Evolutionary conservation across 768 basidiomycete species (phyloP).

Genomic region (Mycena leptocephala): DNA sequence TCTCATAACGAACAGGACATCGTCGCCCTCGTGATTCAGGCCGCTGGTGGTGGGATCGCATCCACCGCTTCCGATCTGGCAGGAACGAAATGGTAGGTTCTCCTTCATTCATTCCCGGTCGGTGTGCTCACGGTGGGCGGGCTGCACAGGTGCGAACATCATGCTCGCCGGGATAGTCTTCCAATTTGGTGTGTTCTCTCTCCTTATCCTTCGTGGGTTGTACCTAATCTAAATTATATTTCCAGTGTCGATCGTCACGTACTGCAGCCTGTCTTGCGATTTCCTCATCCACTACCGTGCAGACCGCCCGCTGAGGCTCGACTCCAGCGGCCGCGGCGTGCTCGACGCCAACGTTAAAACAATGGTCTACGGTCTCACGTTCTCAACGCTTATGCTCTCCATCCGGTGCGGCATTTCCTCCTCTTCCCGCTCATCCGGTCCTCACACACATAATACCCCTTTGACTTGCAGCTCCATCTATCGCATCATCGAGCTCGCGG

Average conservation of each 20-base stretch:
- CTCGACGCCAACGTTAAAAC: background rate
- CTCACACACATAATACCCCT: background rate
- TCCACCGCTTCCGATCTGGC: background rate
- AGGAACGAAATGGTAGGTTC: background rate
- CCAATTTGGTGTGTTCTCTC: conserved; percentile 1
- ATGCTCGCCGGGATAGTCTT: conserved; percentile 33
- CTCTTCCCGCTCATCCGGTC: background rate
- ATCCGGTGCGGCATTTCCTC: background rate
- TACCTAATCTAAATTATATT: background rate
- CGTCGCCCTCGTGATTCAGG: background rate
- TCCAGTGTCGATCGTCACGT: background rate
- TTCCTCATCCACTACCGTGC: background rate
- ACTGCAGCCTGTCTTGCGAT: background rate
- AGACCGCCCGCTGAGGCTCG: background rate
- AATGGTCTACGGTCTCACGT: background rate
- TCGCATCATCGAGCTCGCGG: background rate
- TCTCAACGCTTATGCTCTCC: background rate
- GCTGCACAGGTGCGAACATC: background rate
- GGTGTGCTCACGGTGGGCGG: too few species aligned
- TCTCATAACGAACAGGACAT: background rate
- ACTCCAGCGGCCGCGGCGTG: background rate
- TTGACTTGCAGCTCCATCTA: background rate
- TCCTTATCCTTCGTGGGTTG: too few species aligned
- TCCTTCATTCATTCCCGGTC: too few species aligned
- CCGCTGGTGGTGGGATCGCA: background rate